Evolutionary conservation across 108 stramenopile genomes (phyloP), one percentile per base, ranked within the genome.

Genomic region (Aureococcus anophagefferens): DNA sequence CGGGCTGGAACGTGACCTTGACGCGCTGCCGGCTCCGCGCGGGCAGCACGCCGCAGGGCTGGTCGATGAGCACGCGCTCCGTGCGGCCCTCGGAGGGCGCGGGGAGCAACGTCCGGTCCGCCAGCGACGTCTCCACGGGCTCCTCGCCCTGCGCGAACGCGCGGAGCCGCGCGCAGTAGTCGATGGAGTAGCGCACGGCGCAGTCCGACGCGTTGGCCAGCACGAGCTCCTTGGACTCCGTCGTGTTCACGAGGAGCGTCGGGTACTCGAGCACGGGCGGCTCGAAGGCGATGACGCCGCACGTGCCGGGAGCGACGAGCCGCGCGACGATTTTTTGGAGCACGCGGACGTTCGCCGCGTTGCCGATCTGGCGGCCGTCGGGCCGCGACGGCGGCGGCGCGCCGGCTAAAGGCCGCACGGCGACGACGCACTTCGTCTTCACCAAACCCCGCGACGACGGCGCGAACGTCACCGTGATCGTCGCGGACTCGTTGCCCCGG

Each of bases 271-370:
- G 33, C 35, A 37, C 29, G 45, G 71, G 70, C 28, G 77, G 77
- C 18, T 72, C 72, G 62, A 77, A 77, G 35, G 37, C n/a, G 16
- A 77, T 46, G 30, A 71, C 77, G 44, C 77, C 77, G 17, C 14
- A 64, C 28, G 62, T 65, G 63, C 72, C 77, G 36, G 70, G 71
- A 25, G 71, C 71, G 25, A 64, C 36, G 14, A 77, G 16, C 18
- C 28, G 66, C 17, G 67, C 64, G 21, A 31, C 46, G 0, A 77
- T 18, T 25, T 37, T 28, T 46, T 77, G 77, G 18, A 77, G 44
- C 0, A 63, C 35, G 18, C 66, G 34, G 16, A 67, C 46, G 40
- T 5, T 17, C 29, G 67, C 71, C 13, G 65, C 77, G 33, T 64
- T 37, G 17, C 77, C 77, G 16, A 71, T 63, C 44, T 77, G 77